Evolutionary conservation across 768 basidiomycete species (phyloP), one percentile per base, ranked within the genome.

Genomic region (Russula sp.): DNA sequence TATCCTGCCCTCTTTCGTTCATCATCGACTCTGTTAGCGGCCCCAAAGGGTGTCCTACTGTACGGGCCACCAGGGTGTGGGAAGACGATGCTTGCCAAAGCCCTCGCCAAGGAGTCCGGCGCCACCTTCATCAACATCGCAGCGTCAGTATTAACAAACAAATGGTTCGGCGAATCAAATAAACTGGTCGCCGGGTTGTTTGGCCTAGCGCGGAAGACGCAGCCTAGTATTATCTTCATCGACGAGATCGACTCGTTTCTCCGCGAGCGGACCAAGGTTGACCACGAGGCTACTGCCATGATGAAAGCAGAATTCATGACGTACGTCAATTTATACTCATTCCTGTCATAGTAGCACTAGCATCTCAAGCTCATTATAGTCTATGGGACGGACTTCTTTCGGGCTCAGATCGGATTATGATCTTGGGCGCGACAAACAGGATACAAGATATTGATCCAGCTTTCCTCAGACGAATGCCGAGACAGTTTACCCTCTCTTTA

Each of bases 11-110:
- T 98, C 62, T 98, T 98, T 80, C 80, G 83, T 16, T 81, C 88
- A 20, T 84, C 90, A 0, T 91, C 94, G 0, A 82, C 88, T 16
- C 83, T 98, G 24, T 84, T 97, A 65, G 84, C 86, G 6, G 92
- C 97, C 5, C 97, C 97, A 0, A 98, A 98, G 73, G 97, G 97
- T 14, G 96, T 98, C 10, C 81, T 98, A 20, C 83, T 99, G 22
- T 96, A 92, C 70, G 97, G 97, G 0, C 97, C 95, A 48, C 97
- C 97, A 1, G 96, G 97, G 7, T 99, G 97, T 69, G 97, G 97
- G 28, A 99, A 99, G 79, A 98, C 97, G 1, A 95, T 99, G 94
- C 82, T 99, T n/a, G 97, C 97, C 1, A 96, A 96, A 73, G 96
- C 96, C 2, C 82, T 99, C 9, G 97, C 97, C 14, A 97, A 96